phyloP scores from a whole-genome alignment of 495 filamentous ascomycete genomes.

The Xylaria cubensis region DNA sequence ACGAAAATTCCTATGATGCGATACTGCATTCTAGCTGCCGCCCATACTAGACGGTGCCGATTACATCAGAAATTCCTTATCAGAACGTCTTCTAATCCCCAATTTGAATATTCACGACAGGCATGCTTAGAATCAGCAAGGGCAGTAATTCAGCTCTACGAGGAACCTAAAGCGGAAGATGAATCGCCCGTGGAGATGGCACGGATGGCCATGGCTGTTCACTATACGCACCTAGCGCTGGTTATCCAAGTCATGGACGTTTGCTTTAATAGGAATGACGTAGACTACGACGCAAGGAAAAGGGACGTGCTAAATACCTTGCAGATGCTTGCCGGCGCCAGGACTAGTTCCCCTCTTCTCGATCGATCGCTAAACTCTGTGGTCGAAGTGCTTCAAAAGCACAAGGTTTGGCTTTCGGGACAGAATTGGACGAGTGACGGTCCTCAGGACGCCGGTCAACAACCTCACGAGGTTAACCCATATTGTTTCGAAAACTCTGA shows the following conservation, averaged over 20 bases:
- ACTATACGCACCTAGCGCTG: constrained; percentile 39
- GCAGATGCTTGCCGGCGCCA: neutral
- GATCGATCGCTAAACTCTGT: constrained; percentile 11
- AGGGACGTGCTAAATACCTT: neutral
- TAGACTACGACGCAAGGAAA: neutral
- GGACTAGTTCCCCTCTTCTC: constrained; percentile 5
- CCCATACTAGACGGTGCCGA: constrained; percentile 50
- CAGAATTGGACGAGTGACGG: neutral
- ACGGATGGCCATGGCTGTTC: constrained; percentile 36
- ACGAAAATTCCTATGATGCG: constrained; percentile 51
- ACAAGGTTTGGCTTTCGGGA: neutral
- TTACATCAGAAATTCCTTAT: constrained; percentile 44
- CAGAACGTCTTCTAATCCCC: neutral
- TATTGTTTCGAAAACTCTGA: neutral
- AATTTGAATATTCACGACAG: constrained; percentile 4
- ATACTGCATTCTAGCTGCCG: constrained; percentile 50
- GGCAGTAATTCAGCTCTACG: neutral
- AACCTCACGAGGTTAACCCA: neutral
- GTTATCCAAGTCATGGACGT: constrained; percentile 44
- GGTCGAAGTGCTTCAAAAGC: neutral
- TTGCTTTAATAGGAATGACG: constrained; percentile 26
- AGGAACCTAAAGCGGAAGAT: constrained; percentile 20
- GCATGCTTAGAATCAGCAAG: constrained; percentile 11
- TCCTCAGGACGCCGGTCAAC: neutral
- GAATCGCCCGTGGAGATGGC: constrained; percentile 30